Conservation (phyloP, 345 rosid species). For the Linum usitatissimum region DNA sequence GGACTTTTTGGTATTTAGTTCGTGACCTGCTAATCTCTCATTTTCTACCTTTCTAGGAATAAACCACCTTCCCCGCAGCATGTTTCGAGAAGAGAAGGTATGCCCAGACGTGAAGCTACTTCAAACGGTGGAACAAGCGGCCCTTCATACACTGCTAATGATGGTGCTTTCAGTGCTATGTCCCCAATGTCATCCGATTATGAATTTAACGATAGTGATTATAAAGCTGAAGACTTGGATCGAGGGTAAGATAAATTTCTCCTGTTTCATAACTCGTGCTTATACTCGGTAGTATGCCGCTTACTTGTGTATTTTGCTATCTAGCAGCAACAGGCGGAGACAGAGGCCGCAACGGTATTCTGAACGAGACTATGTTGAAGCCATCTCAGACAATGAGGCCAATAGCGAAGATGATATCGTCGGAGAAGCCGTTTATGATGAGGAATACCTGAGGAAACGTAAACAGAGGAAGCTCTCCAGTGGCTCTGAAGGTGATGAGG, state of each 20-base stretch:
- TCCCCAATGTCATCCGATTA: slow-evolving; percentile 55
- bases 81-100: slow-evolving; percentile 49
- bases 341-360: slow-evolving; percentile 89
- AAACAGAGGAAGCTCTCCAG: slow-evolving; percentile 66
- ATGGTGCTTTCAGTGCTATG: slow-evolving; percentile 33
- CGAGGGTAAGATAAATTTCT: slow-evolving; percentile 43
- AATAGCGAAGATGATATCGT: slow-evolving; percentile 97
- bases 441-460: slow-evolving; percentile 85
- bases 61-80: slow-evolving; percentile 84
- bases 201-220: slow-evolving; percentile 58
- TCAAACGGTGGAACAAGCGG: slow-evolving; percentile 56
- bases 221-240: slow-evolving; percentile 43
- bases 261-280: slow-evolving; percentile 1
- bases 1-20: slow-evolving; percentile 2
- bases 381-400: slow-evolving; percentile 77
- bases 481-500: slow-evolving; percentile 97
- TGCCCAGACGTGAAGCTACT: slow-evolving; percentile 52
- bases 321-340: slow-evolving; percentile 60
- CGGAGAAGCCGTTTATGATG: slow-evolving; percentile 98
- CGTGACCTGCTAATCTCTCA: too few species aligned
- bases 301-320: slow-evolving; percentile 11
- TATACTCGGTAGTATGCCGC: not conserved
- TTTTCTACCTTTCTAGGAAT: slow-evolving; percentile 31
- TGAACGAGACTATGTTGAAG: slow-evolving; percentile 68
- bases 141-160: slow-evolving; percentile 35